Evolutionary conservation across 1,284 basidiomycete genomes (phyloP).

Genomic region (Sanghuangporus baumii): DNA sequence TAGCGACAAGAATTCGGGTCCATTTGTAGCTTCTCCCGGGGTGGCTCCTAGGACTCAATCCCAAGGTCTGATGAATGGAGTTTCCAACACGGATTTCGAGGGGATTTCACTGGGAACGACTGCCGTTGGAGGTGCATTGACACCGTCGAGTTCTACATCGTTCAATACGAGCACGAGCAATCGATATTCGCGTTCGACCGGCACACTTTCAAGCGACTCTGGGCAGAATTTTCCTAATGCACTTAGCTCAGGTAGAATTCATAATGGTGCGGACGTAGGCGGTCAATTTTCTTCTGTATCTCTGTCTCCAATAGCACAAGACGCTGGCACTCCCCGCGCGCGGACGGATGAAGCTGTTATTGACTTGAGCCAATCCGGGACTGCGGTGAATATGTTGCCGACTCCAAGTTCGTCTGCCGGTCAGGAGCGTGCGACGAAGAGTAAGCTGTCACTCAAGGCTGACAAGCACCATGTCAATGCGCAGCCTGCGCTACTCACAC

Average conservation of each 20-base stretch:
- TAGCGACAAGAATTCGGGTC: neutral
- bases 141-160: constrained; percentile 15
- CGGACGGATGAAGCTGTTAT: constrained; percentile 3
- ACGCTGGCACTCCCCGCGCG: neutral
- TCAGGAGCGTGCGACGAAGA: constrained; percentile 8
- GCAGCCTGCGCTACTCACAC: constrained; percentile 37
- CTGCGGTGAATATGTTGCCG: constrained; percentile 8
- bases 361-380: neutral
- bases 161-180: constrained; percentile 13
- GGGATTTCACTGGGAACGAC: neutral
- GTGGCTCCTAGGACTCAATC: neutral
- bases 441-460: constrained; percentile 27
- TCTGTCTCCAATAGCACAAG: neutral
- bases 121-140: constrained; percentile 8
- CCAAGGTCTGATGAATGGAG: neutral
- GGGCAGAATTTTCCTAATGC: constrained; percentile 8
- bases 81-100: neutral
- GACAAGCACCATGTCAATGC: constrained; percentile 48
- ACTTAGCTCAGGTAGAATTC: neutral
- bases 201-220: constrained; percentile 25
- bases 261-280: neutral
- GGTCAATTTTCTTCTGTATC: constrained; percentile 3
- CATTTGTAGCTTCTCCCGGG: neutral
- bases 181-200: constrained; percentile 25
- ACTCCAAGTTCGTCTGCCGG: constrained; percentile 15